Evolutionary conservation across 2,329 filamentous ascomycete species (phyloP), one percentile per base, ranked within the genome.

Genomic region (Colletotrichum abscissum): DNA sequence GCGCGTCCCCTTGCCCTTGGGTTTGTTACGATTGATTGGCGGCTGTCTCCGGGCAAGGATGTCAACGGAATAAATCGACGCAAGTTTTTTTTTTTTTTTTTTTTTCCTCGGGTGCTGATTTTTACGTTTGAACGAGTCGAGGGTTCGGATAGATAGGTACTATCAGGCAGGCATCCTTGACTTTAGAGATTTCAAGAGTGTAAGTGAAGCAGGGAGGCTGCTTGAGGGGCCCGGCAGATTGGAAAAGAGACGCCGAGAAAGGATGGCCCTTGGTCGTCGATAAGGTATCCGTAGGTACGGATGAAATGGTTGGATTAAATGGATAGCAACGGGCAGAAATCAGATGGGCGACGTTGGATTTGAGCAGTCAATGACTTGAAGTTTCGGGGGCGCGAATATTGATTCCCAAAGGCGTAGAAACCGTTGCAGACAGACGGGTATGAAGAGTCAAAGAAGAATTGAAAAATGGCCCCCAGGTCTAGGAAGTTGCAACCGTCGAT

Each of bases 151-250:
- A 35, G 26, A 35, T 19, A 35, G 26, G 28, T 19, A 16, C 11
- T 42, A 11, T 22, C 11, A 26, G 14, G 33, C 26, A 26, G 22
- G 33, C 12, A 67, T 56, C 55, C 28, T 30, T 33, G 65, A 26
- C 22, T 28, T 35, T 16, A 30, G 38, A 56, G 33, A 35, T 56
- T 69, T 52, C 46, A 9, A 49, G 26, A 56, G 9, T 26, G 12
- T 16, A 38, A 22, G 33, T 16, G 4, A 33, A 65, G 24, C 66
- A 64, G 42, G 70, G 66, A 59, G 42, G 26, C 12, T 72, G 70
- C 70, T 55, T 69, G 66, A 16, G 30, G 26, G 14, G 22, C 33
- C 54, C 54, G 65, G 64, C 58, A 63, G 38, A 56, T 67, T 58
- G 22, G n/a, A 30, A 3, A 4, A 72, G 35, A 63, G 28, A 14